phyloP scores from a whole-genome alignment of 768 basidiomycete genomes.

The Pulveroboletus sp. region DNA sequence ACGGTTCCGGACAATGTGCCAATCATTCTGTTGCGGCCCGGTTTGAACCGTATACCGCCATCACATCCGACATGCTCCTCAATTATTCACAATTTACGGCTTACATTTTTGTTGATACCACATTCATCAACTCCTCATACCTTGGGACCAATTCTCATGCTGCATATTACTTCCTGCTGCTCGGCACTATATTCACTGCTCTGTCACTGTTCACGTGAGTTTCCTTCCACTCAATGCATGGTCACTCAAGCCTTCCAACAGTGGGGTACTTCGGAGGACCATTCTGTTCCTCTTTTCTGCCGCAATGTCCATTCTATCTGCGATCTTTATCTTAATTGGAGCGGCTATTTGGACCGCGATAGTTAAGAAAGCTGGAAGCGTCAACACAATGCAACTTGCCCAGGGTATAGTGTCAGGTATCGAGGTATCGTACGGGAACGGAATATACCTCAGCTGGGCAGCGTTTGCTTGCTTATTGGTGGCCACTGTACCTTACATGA shows the following conservation, averaged over 20 bases:
- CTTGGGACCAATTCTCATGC: constrained; percentile 61
- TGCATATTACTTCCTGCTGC: constrained; percentile 72
- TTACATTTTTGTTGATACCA: constrained; percentile 48
- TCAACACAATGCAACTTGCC: constrained; percentile 53
- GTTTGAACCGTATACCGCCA: constrained; percentile 63
- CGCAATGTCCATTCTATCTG: constrained; percentile 56
- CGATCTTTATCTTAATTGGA: constrained; percentile 63
- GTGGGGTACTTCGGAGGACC: constrained; percentile 65
- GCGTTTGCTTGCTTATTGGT: constrained; percentile 64
- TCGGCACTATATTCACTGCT: constrained; percentile 67
- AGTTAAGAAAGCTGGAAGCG: constrained; percentile 56
- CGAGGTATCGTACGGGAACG: constrained; percentile 56
- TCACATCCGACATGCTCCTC: constrained; percentile 63
- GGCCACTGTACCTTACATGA: constrained; percentile 72
- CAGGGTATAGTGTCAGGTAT: constrained; percentile 55
- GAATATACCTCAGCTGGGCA: constrained; percentile 69
- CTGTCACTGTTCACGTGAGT: constrained; percentile 68
- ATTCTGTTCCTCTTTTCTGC: constrained; percentile 68
- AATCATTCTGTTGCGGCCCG: constrained; percentile 55
- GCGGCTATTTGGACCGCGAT: constrained; percentile 78
- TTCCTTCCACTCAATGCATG: background rate
- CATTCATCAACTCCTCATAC: constrained; percentile 60
- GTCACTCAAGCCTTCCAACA: constrained; percentile 27
- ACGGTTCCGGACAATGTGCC: constrained; percentile 61
- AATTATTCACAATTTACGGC: constrained; percentile 60